Evolutionary conservation across 1,284 basidiomycete species (phyloP).

Genomic region (Puccinia sorghi): DNA sequence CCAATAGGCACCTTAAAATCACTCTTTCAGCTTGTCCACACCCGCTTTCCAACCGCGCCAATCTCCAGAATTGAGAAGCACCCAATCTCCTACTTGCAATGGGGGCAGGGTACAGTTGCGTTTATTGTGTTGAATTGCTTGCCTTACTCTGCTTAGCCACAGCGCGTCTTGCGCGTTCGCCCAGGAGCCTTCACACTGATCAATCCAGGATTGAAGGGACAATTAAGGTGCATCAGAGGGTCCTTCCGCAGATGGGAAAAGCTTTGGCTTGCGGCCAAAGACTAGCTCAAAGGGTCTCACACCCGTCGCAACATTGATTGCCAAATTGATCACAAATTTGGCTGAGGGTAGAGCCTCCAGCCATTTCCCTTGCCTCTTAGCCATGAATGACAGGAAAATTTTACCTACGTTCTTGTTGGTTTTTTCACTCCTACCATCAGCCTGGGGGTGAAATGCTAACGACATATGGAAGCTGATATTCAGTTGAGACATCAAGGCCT

Average conservation of each 20-base stretch:
- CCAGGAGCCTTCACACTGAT: neutral
- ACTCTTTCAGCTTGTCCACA: constrained; percentile 8
- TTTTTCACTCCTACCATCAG: constrained; percentile 51
- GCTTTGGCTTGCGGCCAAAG: constrained; percentile 42
- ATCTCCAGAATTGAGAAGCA: neutral
- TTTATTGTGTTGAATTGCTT: constrained; percentile 15
- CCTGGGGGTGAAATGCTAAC: constrained; percentile 54
- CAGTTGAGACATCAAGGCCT: constrained; percentile 43
- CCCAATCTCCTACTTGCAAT: neutral
- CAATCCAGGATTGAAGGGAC: no score
- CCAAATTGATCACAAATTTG: neutral
- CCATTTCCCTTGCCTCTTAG: constrained; percentile 53
- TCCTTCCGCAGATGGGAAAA: neutral
- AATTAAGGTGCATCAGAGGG: no score
- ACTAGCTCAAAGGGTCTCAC: constrained; percentile 50
- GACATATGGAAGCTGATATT: neutral
- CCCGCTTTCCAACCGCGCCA: neutral
- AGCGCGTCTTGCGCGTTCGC: neutral
- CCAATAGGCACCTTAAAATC: constrained; percentile 4
- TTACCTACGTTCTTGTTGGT: constrained; percentile 57
- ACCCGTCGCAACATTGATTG: constrained; percentile 46
- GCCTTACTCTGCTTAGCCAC: neutral
- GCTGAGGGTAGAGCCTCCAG: neutral
- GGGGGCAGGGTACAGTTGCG: neutral
- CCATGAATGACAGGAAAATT: constrained; percentile 40